phyloP scores from a whole-genome alignment of 495 filamentous ascomycete species.

The Trichoderma virens region DNA sequence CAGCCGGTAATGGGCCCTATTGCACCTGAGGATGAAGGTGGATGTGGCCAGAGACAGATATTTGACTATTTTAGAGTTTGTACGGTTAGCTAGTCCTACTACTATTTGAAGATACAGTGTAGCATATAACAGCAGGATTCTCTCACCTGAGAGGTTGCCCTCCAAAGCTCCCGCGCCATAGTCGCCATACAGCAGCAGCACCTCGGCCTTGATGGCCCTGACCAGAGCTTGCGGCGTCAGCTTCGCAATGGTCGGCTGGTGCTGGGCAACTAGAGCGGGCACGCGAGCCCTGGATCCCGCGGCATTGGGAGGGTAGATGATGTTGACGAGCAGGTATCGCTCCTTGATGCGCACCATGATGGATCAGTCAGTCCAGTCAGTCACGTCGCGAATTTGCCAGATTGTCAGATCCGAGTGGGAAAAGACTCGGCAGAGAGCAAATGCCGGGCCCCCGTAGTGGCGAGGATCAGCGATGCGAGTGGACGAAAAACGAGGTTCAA shows the following conservation, averaged over 20 bases:
- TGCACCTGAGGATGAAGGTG: slow-evolving; percentile 79
- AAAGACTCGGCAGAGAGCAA: neutral
- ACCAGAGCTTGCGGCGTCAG: slow-evolving; percentile 57
- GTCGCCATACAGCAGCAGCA: slow-evolving; percentile 77
- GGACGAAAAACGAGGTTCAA: neutral
- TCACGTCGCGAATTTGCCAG: neutral
- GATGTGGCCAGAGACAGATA: slow-evolving; percentile 90
- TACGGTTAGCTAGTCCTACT: no score
- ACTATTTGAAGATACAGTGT: no score
- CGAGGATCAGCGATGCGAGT: neutral
- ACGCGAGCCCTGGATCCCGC: slow-evolving; percentile 33
- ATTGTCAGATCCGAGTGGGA: neutral
- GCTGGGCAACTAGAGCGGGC: slow-evolving; percentile 57
- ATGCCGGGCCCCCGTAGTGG: neutral
- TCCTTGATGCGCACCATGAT: slow-evolving; percentile 98
- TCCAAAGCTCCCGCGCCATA: slow-evolving; percentile 67
- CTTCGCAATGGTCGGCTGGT: slow-evolving; percentile 62
- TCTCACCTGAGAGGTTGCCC: slow-evolving; percentile 34
- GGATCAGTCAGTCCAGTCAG: no score
- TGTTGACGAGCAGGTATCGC: slow-evolving; percentile 85
- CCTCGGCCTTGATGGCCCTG: slow-evolving; percentile 58
- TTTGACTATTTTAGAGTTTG: slow-evolving; percentile 55
- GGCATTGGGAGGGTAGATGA: slow-evolving; percentile 65
- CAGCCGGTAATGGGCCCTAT: slow-evolving; percentile 70
- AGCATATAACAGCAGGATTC: no score